These are phyloP conservation scores for Tylopilus felleus DNA, from an alignment of 768 basidiomycete species.

Conservation along the genomic window DNA sequence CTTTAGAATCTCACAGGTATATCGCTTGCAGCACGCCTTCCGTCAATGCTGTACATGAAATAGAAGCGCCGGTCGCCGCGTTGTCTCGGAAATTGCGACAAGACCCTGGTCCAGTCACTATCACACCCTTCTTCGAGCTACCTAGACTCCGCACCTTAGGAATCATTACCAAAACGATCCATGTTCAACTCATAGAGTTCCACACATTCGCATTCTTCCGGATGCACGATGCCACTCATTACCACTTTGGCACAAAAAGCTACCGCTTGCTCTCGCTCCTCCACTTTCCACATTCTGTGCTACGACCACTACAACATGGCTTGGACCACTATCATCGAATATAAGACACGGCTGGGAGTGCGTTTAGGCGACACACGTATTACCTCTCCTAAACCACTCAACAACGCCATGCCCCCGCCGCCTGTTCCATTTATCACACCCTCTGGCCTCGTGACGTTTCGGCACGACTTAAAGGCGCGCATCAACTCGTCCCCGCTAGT, in stretches of 20 bases:
- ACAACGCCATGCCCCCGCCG: slow-evolving; percentile 24
- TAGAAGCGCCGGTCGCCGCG: slow-evolving; percentile 22
- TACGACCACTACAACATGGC: slow-evolving; percentile 18
- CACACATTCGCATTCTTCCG: slow-evolving; percentile 9
- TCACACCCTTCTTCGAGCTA: slow-evolving; percentile 16
- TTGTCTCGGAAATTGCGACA: slow-evolving; percentile 27
- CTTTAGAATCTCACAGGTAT: slow-evolving; percentile 2
- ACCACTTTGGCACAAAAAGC: slow-evolving; percentile 19
- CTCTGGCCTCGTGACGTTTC: slow-evolving; percentile 28
- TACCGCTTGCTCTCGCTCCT: slow-evolving; percentile 8
- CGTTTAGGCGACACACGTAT: slow-evolving; percentile 13
- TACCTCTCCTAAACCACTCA: slow-evolving; percentile 15
- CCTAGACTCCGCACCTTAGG: slow-evolving; percentile 14
- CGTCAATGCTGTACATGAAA: slow-evolving; percentile 24
- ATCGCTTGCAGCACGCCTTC: slow-evolving; percentile 13
- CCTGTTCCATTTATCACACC: slow-evolving; percentile 26
- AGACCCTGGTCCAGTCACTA: slow-evolving; percentile 15
- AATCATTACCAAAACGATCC: slow-evolving; percentile 16
- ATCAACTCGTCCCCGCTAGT: slow-evolving; percentile 23
- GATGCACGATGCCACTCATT: slow-evolving; percentile 7
- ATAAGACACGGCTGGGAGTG: slow-evolving; percentile 17
- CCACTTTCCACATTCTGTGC: slow-evolving; percentile 18
- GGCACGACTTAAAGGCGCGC: slow-evolving; percentile 30
- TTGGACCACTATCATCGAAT: slow-evolving; percentile 10
- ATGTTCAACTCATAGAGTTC: slow-evolving; percentile 7